These are phyloP conservation scores for Magnolia changhungtana DNA, from an alignment of 164 flowering plant species.

Conservation along the genomic window DNA sequence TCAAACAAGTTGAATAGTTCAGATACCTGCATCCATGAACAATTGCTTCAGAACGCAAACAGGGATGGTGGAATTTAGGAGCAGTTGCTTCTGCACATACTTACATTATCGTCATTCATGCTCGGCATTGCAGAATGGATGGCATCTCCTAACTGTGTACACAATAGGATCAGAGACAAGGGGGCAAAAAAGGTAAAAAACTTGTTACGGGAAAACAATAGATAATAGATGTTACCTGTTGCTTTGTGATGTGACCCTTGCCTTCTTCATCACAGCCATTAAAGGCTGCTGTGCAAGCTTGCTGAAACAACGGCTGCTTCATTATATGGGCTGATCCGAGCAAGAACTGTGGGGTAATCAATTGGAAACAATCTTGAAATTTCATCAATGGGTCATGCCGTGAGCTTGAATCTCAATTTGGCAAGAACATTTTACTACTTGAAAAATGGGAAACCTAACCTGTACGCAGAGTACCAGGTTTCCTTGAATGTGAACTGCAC, in stretches of 20 bases:
- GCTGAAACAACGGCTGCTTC: slow-evolving; percentile 29
- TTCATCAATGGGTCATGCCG: too few species aligned
- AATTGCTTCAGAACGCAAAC: background rate
- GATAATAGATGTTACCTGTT: background rate
- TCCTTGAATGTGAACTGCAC: too few species aligned
- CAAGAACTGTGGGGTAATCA: slow-evolving; percentile 29
- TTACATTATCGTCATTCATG: slow-evolving; percentile 17
- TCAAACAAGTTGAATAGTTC: slow-evolving; percentile 40
- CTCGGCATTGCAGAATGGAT: slow-evolving; percentile 20
- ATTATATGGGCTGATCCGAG: slow-evolving; percentile 28
- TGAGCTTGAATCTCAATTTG: too few species aligned
- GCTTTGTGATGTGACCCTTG: slow-evolving; percentile 19
- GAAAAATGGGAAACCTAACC: too few species aligned
- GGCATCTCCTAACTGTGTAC: slow-evolving; percentile 19
- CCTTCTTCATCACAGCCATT: slow-evolving; percentile 30
- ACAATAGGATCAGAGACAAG: background rate
- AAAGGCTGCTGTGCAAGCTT: slow-evolving; percentile 27
- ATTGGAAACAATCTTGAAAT: too few species aligned
- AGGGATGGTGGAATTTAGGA: background rate
- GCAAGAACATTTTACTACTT: too few species aligned
- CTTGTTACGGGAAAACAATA: background rate
- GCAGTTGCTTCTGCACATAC: slow-evolving; percentile 1
- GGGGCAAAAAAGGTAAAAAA: background rate
- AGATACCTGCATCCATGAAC: slow-evolving; percentile 25
- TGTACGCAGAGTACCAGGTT: too few species aligned